phyloP scores from a whole-genome alignment of 805 yeast genomes.

The Saturnispora saitoi region DNA sequence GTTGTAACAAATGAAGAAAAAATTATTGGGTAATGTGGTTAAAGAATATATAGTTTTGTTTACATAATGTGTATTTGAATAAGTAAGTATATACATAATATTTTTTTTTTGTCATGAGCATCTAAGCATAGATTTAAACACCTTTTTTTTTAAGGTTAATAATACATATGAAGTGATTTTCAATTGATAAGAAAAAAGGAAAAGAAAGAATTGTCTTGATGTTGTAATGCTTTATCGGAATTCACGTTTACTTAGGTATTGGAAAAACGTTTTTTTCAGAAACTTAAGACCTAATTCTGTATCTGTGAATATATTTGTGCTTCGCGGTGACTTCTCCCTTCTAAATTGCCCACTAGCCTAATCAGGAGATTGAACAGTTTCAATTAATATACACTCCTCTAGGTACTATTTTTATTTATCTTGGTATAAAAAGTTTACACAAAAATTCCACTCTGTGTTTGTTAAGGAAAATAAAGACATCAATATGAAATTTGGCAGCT shows the following conservation, averaged over 20 bases:
- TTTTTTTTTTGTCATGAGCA: not conserved
- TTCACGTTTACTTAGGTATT: too few relatives aligned
- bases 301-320: not conserved
- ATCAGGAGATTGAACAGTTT: not conserved
- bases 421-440: not conserved
- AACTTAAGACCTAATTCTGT: too few relatives aligned
- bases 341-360: not conserved
- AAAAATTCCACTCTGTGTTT: too few relatives aligned
- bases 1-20: constrained; percentile 45
- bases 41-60: not conserved
- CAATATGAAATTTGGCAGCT: constrained; percentile 6
- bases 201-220: too few relatives aligned
- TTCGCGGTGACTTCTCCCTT: constrained; percentile 1
- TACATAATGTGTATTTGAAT: not conserved
- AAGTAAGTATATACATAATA: not conserved
- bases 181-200: too few relatives aligned
- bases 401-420: not conserved
- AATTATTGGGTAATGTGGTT: not conserved
- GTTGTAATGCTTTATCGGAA: too few relatives aligned
- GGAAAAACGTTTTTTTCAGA: not conserved
- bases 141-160: not conserved
- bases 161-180: too few relatives aligned
- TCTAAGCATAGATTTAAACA: not conserved
- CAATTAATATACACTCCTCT: not conserved
- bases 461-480: too few relatives aligned